A percentile compares a stretch with the other conserved stretches of the same genome.
Conservation (phyloP, 441 rosid genomes). For the Lepidium campestre region DNA sequence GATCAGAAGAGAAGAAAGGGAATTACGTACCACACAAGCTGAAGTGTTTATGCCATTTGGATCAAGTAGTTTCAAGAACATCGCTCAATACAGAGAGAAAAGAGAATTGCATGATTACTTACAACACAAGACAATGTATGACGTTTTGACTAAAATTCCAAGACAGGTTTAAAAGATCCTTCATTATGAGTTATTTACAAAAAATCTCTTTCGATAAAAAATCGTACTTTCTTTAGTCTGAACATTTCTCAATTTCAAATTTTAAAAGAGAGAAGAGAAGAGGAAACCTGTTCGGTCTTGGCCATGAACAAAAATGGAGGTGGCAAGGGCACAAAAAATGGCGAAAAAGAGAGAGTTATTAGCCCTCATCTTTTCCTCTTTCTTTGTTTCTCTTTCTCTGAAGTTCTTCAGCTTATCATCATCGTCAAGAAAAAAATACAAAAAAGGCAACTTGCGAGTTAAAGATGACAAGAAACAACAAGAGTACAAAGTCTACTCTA, state of each 20-base stretch:
- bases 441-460: background rate
- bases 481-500: background rate
- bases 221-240: background rate
- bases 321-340: conserved; percentile 11
- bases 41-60: background rate
- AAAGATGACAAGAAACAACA: background rate
- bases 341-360: background rate
- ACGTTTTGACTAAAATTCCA: background rate
- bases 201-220: background rate
- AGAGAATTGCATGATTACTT: background rate
- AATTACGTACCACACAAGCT: conserved; percentile 1
- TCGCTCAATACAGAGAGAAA: background rate
- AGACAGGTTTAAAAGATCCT: background rate
- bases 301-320: conserved; percentile 13
- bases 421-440: background rate
- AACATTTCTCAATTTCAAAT: background rate
- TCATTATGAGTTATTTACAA: background rate
- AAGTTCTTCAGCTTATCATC: conserved; percentile 2
- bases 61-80: background rate
- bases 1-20: background rate
- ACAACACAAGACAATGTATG: background rate
- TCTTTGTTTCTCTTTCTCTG: background rate
- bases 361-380: conserved; percentile 2
- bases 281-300: conserved; percentile 26
- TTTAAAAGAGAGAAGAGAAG: background rate